Percentiles rank a stretch among this genome's conserved stretches.
These are phyloP conservation scores for Capronia epimyces DNA, from an alignment of 2,329 filamentous ascomycete species.

Conservation along the genomic window DNA sequence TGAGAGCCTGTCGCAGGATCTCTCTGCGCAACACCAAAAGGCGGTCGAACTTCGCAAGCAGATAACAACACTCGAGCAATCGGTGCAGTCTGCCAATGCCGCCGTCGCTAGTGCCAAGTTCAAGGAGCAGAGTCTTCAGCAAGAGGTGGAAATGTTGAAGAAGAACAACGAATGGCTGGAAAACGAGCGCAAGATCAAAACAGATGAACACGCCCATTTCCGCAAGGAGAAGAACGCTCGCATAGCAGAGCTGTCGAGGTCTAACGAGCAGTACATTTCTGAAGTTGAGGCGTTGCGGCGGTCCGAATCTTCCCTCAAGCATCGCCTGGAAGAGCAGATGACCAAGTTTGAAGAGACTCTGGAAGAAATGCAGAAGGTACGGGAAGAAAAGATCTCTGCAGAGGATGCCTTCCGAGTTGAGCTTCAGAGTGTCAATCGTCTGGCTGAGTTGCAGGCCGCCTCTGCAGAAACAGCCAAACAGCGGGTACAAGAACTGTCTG, in stretches of 20 bases:
- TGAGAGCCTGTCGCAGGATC: slow-evolving; percentile 76
- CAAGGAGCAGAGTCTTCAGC: slow-evolving; percentile 80
- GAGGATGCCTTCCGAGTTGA: slow-evolving; percentile 84
- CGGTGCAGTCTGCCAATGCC: slow-evolving; percentile 74
- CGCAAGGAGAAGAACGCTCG: slow-evolving; percentile 91
- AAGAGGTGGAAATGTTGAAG: slow-evolving; percentile 82
- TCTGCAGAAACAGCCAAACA: slow-evolving; percentile 56
- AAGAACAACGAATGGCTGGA: slow-evolving; percentile 93
- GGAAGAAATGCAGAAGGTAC: slow-evolving; percentile 73
- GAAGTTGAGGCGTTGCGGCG: slow-evolving; percentile 71
- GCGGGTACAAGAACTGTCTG: slow-evolving; percentile 54
- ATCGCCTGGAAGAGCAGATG: slow-evolving; percentile 75
- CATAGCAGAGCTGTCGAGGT: slow-evolving; percentile 79
- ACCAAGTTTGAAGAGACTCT: slow-evolving; percentile 82
- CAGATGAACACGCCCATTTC: slow-evolving; percentile 77
- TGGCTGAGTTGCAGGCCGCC: slow-evolving; percentile 66
- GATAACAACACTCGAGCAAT: slow-evolving; percentile 73
- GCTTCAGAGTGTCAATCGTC: slow-evolving; percentile 69
- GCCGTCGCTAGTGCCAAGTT: slow-evolving; percentile 78
- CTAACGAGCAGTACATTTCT: slow-evolving; percentile 76
- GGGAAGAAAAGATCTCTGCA: slow-evolving; percentile 74
- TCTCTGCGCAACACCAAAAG: slow-evolving; percentile 84
- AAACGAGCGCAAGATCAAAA: slow-evolving; percentile 83
- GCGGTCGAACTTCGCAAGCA: slow-evolving; percentile 78
- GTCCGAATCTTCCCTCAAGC: slow-evolving; percentile 72